phyloP scores from a whole-genome alignment of 768 basidiomycete species.

The Leccinum ochraceum region DNA sequence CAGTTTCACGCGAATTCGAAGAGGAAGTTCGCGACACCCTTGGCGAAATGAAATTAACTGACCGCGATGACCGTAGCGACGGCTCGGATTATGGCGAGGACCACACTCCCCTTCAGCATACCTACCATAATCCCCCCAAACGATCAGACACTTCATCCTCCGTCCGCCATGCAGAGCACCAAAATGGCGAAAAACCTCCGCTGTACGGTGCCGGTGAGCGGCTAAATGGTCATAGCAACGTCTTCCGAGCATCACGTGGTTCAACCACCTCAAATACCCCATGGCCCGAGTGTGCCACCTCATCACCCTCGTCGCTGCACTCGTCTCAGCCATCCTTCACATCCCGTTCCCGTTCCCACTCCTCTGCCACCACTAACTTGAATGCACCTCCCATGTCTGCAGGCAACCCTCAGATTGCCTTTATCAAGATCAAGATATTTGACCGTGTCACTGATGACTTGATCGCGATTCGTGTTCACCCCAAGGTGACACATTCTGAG shows the following conservation, averaged over 20 bases:
- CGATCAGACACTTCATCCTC: constrained; percentile 53
- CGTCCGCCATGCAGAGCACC: constrained; percentile 33
- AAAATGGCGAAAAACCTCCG: constrained; percentile 32
- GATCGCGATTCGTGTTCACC: constrained; percentile 96
- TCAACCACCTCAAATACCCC: constrained; percentile 30
- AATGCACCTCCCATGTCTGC: constrained; percentile 77
- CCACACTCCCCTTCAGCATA: constrained; percentile 33
- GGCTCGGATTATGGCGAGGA: constrained; percentile 68
- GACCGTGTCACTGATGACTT: constrained; percentile 91
- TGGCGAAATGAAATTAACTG: constrained; percentile 46
- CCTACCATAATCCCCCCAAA: constrained; percentile 44
- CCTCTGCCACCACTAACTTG: constrained; percentile 48
- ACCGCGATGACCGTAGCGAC: constrained; percentile 54
- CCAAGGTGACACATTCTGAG: constrained; percentile 80
- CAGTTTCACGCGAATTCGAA: constrained; percentile 38
- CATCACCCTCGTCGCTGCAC: constrained; percentile 50
- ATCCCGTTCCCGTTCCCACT: constrained; percentile 58
- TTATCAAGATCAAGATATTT: constrained; percentile 98
- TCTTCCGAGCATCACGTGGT: constrained; percentile 31
- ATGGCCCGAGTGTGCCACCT: constrained; percentile 32
- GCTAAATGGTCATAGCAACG: constrained; percentile 18
- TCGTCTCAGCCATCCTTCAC: constrained; percentile 56
- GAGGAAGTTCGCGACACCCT: constrained; percentile 52
- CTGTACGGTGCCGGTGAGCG: constrained; percentile 31
- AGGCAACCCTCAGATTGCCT: constrained; percentile 79